Conservation (phyloP, 1,284 basidiomycete genomes). For the Apiotrichum siamense region DNA sequence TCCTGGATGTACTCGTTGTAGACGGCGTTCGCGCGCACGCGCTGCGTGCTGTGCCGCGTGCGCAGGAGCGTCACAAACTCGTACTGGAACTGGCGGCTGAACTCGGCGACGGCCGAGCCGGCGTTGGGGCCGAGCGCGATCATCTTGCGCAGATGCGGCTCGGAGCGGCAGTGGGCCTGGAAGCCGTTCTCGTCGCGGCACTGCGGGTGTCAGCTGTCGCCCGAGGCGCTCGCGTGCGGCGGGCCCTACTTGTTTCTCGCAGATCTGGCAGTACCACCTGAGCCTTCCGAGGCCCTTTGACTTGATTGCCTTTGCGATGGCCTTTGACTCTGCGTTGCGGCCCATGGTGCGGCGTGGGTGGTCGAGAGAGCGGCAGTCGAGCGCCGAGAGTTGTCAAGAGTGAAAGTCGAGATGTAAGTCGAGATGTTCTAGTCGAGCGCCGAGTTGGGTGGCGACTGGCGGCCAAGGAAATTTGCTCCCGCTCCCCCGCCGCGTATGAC, state of each 20-base stretch:
- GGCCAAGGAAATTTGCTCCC: no score
- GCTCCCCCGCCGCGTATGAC: no score
- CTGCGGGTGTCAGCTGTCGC: not conserved
- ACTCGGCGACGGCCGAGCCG: constrained; percentile 82
- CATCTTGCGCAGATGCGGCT: constrained; percentile 84
- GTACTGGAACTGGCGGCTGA: constrained; percentile 80
- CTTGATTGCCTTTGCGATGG: constrained; percentile 91
- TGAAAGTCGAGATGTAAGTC: no score
- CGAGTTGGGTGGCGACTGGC: no score
- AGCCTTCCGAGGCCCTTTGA: constrained; percentile 88
- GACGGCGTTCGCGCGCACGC: constrained; percentile 87
- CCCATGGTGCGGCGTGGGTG: constrained; percentile 29
- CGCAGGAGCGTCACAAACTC: constrained; percentile 79
- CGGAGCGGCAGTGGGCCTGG: constrained; percentile 44
- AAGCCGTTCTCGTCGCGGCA: constrained; percentile 96
- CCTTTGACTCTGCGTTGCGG: constrained; percentile 76
- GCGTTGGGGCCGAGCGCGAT: constrained; percentile 89
- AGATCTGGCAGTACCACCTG: constrained; percentile 94
- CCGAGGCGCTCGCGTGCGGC: not conserved
- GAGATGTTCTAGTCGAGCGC: no score
- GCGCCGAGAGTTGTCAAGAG: not conserved
- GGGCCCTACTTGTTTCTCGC: constrained; percentile 59
- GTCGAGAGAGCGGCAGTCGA: not conserved
- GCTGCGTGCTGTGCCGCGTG: constrained; percentile 80
- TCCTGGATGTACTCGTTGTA: constrained; percentile 98